Conservation (phyloP, 352 stramenopile genomes). For the Pythium sp. region DNA sequence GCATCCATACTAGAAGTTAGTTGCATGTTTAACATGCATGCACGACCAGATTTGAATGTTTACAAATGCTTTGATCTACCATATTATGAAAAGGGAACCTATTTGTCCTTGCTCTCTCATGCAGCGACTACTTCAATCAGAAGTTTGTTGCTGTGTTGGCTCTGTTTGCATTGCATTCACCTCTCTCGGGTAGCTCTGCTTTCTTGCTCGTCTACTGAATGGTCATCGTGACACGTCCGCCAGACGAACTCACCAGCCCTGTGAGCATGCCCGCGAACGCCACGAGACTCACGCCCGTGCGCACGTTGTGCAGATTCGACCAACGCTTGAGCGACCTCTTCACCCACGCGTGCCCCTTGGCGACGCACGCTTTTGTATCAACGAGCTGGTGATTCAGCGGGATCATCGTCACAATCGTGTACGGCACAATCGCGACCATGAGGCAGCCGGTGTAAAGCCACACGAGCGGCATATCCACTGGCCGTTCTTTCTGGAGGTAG, state of each 20-base stretch:
- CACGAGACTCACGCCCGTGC: conserved; percentile 43
- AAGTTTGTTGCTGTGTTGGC: no score
- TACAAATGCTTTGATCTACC: no score
- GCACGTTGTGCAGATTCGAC: conserved; percentile 54
- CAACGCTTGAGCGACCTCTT: conserved; percentile 51
- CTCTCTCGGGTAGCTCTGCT: no score
- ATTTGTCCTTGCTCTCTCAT: no score
- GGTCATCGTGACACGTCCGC: no score
- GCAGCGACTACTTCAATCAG: no score
- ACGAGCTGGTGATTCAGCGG: conserved; percentile 58
- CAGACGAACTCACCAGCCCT: conserved; percentile 29
- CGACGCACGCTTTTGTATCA: conserved; percentile 38
- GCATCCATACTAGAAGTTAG: no score
- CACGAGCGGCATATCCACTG: conserved; percentile 2
- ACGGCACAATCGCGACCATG: conserved; percentile 60
- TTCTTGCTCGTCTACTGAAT: no score
- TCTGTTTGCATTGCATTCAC: no score
- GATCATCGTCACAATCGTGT: conserved; percentile 68
- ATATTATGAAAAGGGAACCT: no score
- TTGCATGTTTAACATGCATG: no score
- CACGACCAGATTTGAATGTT: no score
- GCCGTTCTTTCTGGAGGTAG: conserved; percentile 11
- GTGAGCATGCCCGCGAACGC: conserved; percentile 64
- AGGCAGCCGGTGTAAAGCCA: conserved; percentile 33
- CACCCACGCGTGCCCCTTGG: conserved; percentile 43